Base-by-base conservation (phyloP, 2,329 filamentous ascomycete genomes). In the Talaromyces sp. region DNA sequence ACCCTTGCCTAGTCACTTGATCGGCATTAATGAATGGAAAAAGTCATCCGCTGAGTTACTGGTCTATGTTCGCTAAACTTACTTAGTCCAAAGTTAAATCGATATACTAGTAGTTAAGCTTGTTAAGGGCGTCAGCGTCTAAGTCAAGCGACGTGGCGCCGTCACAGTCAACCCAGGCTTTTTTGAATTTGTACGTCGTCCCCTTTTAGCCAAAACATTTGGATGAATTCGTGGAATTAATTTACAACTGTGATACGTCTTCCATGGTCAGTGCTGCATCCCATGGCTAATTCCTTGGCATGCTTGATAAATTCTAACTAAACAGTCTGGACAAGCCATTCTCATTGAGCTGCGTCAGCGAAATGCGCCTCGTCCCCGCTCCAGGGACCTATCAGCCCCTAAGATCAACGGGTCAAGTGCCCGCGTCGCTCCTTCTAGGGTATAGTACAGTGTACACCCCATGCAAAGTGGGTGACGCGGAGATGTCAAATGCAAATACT, bases 61-160 rank as follows among this genome's bases (percentile, higher is more conserved):
- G 13, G 35, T 37, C 27, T 6, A 7, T 31, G 27, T 5, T 31
- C 22, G 33, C 33, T 35, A 35, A 13, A 37, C 27, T 31, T 37
- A 37, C 35, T 10, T 54, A 50, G 47, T 16, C 27, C 47, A 19
- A 19, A 19, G 27, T 54, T 6, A 14, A 56, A 14, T 24, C 33
- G 3, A 56, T 24, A 5, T 13, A 50, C 47, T 37, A 37, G 5
- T 56, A 11, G 14, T 13, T 37, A 39, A 16, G 52, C 52, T 37
- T 39, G n/a, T 22, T 14, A 37, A 56, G 11, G 52, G 41, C 39
- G 27, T 61, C 48, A 24, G 58, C 63, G 63, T 43, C 58, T 65
- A 62, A 60, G 43, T 22, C 48, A 47, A 65, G 7, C 58, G 58
- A 65, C 63, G 63, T 65, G 58, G 63, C 63, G 39, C 50, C 58